Evolutionary conservation across 805 yeast species (phyloP).

Genomic region (Candida manassasensis): DNA sequence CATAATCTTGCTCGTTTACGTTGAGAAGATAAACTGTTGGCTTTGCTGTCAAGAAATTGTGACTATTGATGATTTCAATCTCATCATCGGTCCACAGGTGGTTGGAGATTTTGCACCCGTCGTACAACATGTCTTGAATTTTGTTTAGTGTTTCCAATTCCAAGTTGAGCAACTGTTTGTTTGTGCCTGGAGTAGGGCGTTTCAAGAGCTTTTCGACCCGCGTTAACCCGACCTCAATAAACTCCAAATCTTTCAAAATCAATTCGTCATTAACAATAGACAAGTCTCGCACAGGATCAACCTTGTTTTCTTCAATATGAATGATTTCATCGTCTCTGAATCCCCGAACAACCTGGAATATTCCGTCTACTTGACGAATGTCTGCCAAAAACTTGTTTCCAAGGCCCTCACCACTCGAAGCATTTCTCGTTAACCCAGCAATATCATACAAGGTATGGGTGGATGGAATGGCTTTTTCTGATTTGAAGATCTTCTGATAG

Average conservation of each 20-base stretch:
- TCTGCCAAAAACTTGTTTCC: slow-evolving; percentile 71
- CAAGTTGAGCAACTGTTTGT: slow-evolving; percentile 18
- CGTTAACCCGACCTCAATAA: slow-evolving; percentile 50
- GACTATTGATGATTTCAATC: slow-evolving; percentile 59
- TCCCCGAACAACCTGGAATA: slow-evolving; percentile 64
- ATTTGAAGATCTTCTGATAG: slow-evolving; percentile 43
- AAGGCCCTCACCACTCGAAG: slow-evolving; percentile 60
- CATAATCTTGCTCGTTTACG: slow-evolving; percentile 66
- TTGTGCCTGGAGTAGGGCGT: slow-evolving; percentile 21
- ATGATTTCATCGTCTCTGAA: slow-evolving; percentile 62
- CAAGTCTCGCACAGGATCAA: slow-evolving; percentile 61
- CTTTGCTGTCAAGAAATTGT: slow-evolving; percentile 78
- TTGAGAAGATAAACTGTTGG: slow-evolving; percentile 80
- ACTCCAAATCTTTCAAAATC: slow-evolving; percentile 54
- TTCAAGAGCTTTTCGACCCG: slow-evolving; percentile 22
- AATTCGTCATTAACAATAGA: slow-evolving; percentile 62
- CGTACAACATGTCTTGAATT: slow-evolving; percentile 29
- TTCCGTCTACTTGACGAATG: slow-evolving; percentile 67
- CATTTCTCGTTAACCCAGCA: slow-evolving; percentile 66
- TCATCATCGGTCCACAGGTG: slow-evolving; percentile 59
- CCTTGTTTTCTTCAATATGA: slow-evolving; percentile 55
- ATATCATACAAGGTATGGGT: slow-evolving; percentile 58
- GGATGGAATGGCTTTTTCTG: slow-evolving; percentile 50
- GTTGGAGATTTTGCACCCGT: slow-evolving; percentile 58
- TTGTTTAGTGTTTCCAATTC: slow-evolving; percentile 30